Percentiles rank a stretch among this genome's conserved stretches.
Conservation (phyloP, 2,329 filamentous ascomycete genomes). For the Colletotrichum gloeosporioides region DNA sequence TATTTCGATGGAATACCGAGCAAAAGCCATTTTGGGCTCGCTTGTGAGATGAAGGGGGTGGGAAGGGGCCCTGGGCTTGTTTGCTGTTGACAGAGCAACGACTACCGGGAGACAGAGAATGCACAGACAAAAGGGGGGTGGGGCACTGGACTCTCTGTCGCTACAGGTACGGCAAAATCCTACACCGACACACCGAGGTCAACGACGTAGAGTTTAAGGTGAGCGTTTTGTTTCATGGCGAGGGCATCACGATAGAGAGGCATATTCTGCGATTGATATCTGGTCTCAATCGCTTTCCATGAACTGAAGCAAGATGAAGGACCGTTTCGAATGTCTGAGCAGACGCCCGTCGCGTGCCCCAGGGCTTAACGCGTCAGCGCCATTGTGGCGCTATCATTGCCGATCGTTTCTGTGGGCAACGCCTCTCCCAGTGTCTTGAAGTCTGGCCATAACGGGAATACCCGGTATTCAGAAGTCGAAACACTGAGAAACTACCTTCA, state of each 20-base stretch:
- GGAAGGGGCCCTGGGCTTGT: conserved; percentile 19
- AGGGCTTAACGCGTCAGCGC: not conserved
- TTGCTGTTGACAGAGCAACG: conserved; percentile 21
- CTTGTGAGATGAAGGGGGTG: conserved; percentile 23
- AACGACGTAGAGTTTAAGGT: not conserved
- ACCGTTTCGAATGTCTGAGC: not conserved
- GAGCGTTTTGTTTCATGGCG: not conserved
- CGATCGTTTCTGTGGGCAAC: not conserved
- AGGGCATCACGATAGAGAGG: not conserved
- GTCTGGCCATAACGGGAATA: not conserved
- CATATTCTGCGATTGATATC: not conserved
- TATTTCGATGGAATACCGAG: conserved; percentile 14
- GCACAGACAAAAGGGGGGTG: conserved; percentile 19
- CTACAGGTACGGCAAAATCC: conserved; percentile 11
- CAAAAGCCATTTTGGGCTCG: conserved; percentile 17
- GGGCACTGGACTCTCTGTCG: conserved; percentile 2
- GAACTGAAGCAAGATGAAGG: not conserved
- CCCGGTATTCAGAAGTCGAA: not conserved
- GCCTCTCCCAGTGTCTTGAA: not conserved
- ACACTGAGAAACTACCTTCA: not conserved
- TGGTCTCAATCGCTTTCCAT: not conserved
- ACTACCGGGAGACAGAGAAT: conserved; percentile 4
- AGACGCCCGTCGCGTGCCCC: not conserved
- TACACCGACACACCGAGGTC: conserved; percentile 2
- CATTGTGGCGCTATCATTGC: not conserved